phyloP scores from a whole-genome alignment of 768 basidiomycete species.

The Myochromella boudieri region DNA sequence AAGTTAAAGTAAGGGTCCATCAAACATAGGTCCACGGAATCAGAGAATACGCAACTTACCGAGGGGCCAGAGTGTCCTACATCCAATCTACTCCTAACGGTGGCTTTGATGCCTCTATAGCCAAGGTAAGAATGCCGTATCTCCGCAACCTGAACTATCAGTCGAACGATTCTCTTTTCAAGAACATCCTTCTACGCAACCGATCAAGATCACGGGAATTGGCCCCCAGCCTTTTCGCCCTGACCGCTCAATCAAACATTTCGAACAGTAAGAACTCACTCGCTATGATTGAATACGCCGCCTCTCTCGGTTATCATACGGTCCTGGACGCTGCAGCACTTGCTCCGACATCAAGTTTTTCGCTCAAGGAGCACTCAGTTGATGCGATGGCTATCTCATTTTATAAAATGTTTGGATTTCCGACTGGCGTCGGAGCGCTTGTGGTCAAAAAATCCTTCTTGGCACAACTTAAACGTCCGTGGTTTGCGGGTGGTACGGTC shows the following conservation, averaged over 20 bases:
- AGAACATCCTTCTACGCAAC: constrained; percentile 57
- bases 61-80: constrained; percentile 61
- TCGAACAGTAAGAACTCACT: constrained; percentile 73
- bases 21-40: constrained; percentile 59
- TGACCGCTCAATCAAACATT: constrained; percentile 83
- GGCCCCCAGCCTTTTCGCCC: constrained; percentile 63
- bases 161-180: constrained; percentile 9
- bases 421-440: constrained; percentile 81
- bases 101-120: constrained; percentile 56
- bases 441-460: constrained; percentile 73
- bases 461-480: constrained; percentile 60
- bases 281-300: constrained; percentile 62
- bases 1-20: constrained; percentile 4
- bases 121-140: constrained; percentile 52
- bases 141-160: not conserved
- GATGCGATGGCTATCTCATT: constrained; percentile 85
- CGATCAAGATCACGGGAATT: constrained; percentile 43
- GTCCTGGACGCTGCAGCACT: constrained; percentile 84
- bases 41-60: constrained; percentile 61
- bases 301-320: constrained; percentile 68
- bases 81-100: constrained; percentile 63
- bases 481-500: constrained; percentile 85
- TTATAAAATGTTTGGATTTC: constrained; percentile 91
- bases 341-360: constrained; percentile 69
- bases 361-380: constrained; percentile 62